These are phyloP conservation scores for Populus deltoides DNA, from an alignment of 345 rosid genomes.

Conservation along the genomic window DNA sequence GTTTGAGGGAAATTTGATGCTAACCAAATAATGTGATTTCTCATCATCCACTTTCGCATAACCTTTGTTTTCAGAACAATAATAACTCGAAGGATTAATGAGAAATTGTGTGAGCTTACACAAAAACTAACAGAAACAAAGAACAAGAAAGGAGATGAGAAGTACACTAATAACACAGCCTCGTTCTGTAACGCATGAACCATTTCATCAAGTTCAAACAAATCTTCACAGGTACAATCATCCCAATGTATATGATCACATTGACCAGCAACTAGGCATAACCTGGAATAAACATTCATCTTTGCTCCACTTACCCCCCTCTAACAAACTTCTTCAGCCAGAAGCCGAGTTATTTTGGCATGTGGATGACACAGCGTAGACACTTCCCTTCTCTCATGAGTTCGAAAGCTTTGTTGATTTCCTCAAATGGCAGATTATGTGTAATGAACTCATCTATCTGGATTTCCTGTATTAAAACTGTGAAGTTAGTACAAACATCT, in stretches of 20 bases:
- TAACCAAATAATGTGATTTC: not conserved
- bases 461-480: conserved; percentile 51
- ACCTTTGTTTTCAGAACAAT: not conserved
- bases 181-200: too few species aligned
- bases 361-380: conserved; percentile 75
- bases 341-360: conserved; percentile 42
- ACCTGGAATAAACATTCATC: too few species aligned
- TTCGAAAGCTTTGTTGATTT: conserved; percentile 66
- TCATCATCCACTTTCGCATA: not conserved
- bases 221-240: too few species aligned
- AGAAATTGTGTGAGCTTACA: not conserved
- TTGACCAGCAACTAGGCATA: too few species aligned
- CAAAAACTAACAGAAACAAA: not conserved
- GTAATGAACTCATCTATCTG: conserved; percentile 67
- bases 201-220: too few species aligned
- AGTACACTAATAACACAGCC: too few species aligned
- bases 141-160: not conserved
- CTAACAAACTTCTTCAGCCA: too few species aligned
- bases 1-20: not conserved
- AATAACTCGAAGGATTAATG: not conserved
- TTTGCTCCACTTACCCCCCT: too few species aligned
- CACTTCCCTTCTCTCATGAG: conserved; percentile 87
- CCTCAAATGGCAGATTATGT: conserved; percentile 64
- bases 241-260: too few species aligned
- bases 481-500: not conserved